Evolutionary conservation across 148 eudicot genomes (phyloP).

Genomic region (Dianthus caryophyllus): DNA sequence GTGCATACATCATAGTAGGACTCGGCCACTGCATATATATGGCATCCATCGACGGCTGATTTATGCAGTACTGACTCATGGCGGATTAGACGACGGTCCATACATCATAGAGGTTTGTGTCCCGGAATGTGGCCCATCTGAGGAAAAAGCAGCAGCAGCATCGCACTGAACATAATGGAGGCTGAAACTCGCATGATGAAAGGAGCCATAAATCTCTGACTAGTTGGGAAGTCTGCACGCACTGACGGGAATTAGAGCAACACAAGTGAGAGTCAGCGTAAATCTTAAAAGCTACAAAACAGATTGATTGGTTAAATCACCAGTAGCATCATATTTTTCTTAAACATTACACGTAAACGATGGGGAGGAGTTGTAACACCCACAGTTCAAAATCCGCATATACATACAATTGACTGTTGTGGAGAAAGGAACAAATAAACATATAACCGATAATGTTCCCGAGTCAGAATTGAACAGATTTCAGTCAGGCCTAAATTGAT

Average conservation of each 20-base stretch:
- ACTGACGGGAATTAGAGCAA: slow-evolving; percentile 40
- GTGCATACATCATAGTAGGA: slow-evolving; percentile 90
- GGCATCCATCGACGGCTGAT: slow-evolving; percentile 62
- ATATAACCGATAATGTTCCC: too few species aligned
- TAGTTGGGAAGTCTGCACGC: slow-evolving; percentile 52
- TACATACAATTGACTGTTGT: too few species aligned
- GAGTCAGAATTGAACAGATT: too few species aligned
- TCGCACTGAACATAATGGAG: slow-evolving; percentile 73
- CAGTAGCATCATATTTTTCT: too few species aligned
- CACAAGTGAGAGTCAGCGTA: slow-evolving; percentile 4
- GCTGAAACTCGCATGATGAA: slow-evolving; percentile 66
- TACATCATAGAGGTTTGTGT: slow-evolving; percentile 49
- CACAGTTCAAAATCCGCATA: too few species aligned
- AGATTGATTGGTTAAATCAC: neutral
- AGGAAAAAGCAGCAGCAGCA: slow-evolving; percentile 43
- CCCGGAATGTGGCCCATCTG: slow-evolving; percentile 56
- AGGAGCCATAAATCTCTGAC: slow-evolving; percentile 48
- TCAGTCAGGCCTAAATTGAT: too few species aligned
- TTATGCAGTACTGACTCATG: slow-evolving; percentile 54
- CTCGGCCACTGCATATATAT: slow-evolving; percentile 86
- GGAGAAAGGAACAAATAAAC: too few species aligned
- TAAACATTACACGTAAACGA: too few species aligned
- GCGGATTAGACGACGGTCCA: slow-evolving; percentile 37
- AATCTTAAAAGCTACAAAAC: neutral
- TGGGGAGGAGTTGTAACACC: too few species aligned